Percentiles rank a stretch among this genome's conserved stretches.
phyloP scores from a whole-genome alignment of 2,329 filamentous ascomycete species.

The Lachnellula subtilissima region DNA sequence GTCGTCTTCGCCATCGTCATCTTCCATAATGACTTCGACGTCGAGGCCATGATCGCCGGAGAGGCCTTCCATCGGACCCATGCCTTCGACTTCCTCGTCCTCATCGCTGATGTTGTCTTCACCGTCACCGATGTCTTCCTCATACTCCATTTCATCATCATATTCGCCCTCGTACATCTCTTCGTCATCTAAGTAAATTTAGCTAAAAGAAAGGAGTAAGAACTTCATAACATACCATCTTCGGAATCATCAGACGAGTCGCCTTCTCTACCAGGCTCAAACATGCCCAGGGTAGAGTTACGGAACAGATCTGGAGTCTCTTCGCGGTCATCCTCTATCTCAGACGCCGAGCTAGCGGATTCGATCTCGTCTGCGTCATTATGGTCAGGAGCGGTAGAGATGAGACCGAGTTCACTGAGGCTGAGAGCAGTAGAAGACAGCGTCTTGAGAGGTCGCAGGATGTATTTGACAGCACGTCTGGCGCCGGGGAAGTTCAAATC shows the following conservation, averaged over 20 bases:
- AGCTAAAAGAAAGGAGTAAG: neutral
- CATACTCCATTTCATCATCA: conserved; percentile 88
- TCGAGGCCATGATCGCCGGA: conserved; percentile 55
- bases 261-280: conserved; percentile 76
- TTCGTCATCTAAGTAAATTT: conserved; percentile 56
- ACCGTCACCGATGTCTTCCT: conserved; percentile 73
- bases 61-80: conserved; percentile 78
- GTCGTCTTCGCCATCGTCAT: conserved; percentile 54
- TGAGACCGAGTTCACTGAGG: conserved; percentile 65
- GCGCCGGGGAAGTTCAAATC: conserved; percentile 92
- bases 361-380: conserved; percentile 83
- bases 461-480: conserved; percentile 93
- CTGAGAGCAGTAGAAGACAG: conserved; percentile 83
- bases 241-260: conserved; percentile 69
- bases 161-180: conserved; percentile 92
- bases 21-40: conserved; percentile 78
- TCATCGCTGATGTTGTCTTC: conserved; percentile 88
- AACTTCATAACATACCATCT: conserved; percentile 43
- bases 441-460: conserved; percentile 81
- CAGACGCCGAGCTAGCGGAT: conserved; percentile 83
- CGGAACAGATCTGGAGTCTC: conserved; percentile 97
- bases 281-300: conserved; percentile 91
- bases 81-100: conserved; percentile 73
- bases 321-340: conserved; percentile 79
- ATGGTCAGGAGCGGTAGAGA: conserved; percentile 61